A percentile compares a stretch with the other conserved stretches of the same genome.
phyloP scores from a whole-genome alignment of 192 early-diverging fungal species.

The Coemansia sp. region DNA sequence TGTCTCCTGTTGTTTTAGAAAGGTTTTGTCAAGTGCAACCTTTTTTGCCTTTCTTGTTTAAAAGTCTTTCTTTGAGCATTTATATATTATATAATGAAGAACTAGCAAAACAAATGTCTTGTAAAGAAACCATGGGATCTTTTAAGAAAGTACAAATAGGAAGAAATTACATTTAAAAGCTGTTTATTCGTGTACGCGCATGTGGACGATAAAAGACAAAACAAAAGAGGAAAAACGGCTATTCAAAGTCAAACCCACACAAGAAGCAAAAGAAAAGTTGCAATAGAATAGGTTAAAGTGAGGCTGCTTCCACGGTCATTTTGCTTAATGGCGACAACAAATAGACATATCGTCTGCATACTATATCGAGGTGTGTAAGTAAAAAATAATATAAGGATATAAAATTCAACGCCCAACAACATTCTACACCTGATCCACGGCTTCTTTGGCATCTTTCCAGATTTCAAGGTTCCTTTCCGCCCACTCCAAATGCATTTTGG shows the following conservation, averaged over 20 bases:
- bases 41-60: background rate
- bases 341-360: too few relatives aligned
- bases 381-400: constrained; percentile 9
- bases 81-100: background rate
- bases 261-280: too few relatives aligned
- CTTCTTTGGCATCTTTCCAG: constrained; percentile 56
- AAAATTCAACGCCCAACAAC: background rate
- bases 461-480: constrained; percentile 63
- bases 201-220: too few relatives aligned
- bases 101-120: background rate
- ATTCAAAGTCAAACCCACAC: too few relatives aligned
- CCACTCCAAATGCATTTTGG: constrained; percentile 70
- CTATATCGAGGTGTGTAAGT: background rate
- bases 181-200: too few relatives aligned
- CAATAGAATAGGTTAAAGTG: too few relatives aligned
- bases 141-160: background rate
- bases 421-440: constrained; percentile 41
- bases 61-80: background rate
- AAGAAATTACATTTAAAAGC: too few relatives aligned
- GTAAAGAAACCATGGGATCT: background rate
- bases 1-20: background rate
- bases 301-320: too few relatives aligned
- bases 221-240: too few relatives aligned
- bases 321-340: too few relatives aligned
- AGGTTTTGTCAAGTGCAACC: background rate